Conservation (phyloP, 768 basidiomycete genomes). For the Trametes villosa region DNA sequence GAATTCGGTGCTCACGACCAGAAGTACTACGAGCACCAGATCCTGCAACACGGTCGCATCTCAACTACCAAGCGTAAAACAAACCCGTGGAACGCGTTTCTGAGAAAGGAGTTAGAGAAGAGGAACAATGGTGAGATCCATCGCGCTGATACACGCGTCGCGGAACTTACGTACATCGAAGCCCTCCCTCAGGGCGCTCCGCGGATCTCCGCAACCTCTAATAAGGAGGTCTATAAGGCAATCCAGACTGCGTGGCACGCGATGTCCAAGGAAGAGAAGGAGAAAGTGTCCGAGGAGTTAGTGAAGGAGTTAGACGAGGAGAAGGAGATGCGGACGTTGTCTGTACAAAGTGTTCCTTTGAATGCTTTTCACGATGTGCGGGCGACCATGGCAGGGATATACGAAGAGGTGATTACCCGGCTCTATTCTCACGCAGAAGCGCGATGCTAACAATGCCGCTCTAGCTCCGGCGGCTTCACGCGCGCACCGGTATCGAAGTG, state of each 20-base stretch:
- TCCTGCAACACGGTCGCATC: background rate
- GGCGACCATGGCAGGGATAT: background rate
- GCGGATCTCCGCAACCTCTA: background rate
- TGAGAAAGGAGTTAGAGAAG: background rate
- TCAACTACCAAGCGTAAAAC: background rate
- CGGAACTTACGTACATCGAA: background rate
- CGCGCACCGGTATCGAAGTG: background rate
- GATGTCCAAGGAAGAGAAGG: background rate
- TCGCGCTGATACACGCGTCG: background rate
- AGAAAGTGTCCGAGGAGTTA: background rate
- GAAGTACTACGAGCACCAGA: background rate
- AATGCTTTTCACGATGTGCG: background rate
- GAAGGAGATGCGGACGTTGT: background rate
- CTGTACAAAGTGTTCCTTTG: background rate
- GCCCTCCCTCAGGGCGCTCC: background rate
- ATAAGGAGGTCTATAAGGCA: background rate
- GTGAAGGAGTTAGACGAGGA: background rate
- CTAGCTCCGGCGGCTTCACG: background rate
- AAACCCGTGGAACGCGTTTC: constrained; percentile 13
- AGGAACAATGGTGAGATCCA: background rate
- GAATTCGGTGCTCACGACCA: background rate
- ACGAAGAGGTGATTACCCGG: background rate
- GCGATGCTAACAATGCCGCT: background rate
- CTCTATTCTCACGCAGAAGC: background rate
- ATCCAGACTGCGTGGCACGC: background rate